A percentile compares a stretch with the other conserved stretches of the same genome.
phyloP scores from a whole-genome alignment of 306 rosid genomes.

The Quercus glauca region DNA sequence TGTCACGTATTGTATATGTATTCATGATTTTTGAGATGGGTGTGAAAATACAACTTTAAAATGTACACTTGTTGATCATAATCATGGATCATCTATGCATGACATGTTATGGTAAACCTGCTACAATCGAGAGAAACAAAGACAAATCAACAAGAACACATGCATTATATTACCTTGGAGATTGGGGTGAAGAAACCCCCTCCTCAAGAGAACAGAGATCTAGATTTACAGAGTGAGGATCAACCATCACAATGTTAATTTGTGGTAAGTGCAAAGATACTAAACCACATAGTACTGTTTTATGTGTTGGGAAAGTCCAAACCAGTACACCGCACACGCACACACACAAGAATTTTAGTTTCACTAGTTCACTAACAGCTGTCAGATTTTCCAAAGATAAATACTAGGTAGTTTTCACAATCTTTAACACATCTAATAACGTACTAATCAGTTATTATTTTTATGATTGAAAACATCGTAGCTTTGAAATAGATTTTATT shows the following conservation, averaged over 20 bases:
- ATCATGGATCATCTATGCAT: no score
- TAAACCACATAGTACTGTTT: not conserved
- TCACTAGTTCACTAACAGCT: not conserved
- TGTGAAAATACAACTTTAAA: no score
- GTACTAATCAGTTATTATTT: no score
- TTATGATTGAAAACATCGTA: no score
- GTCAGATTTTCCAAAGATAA: not conserved
- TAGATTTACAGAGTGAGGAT: not conserved
- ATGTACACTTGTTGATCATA: no score
- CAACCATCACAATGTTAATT: not conserved
- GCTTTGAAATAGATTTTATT: no score
- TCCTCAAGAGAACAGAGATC: not conserved
- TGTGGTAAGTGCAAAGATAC: not conserved
- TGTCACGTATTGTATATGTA: no score
- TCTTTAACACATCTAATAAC: not conserved
- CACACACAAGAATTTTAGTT: not conserved
- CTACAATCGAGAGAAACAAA: not conserved
- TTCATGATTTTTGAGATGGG: no score
- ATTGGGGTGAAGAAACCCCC: not conserved
- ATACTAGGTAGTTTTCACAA: no score
- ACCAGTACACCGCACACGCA: not conserved
- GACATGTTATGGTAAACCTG: no score
- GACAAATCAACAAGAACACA: not conserved
- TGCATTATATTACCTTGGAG: not conserved
- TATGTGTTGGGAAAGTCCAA: not conserved